Conservation (phyloP, 805 yeast genomes). For the Candida schatavii region DNA sequence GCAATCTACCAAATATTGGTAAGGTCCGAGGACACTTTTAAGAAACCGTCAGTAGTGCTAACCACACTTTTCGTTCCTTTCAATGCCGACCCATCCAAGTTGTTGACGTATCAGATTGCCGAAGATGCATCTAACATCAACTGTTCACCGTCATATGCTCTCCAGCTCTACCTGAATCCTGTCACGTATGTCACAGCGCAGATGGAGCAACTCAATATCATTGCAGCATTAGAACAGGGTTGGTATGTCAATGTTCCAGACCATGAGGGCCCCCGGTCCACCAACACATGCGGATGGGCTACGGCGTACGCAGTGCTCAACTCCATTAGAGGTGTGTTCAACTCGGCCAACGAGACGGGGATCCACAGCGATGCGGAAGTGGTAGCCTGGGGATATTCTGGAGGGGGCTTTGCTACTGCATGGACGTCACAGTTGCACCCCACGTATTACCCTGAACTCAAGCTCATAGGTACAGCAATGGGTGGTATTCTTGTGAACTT, state of each 20-base stretch:
- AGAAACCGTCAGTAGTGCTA: conserved; percentile 16
- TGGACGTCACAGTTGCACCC: conserved; percentile 29
- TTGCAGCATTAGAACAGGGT: conserved; percentile 16
- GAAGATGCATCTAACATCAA: conserved; percentile 17
- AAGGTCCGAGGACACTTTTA: conserved; percentile 18
- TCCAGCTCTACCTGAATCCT: conserved; percentile 11
- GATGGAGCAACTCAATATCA: conserved; percentile 16
- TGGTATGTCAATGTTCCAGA: conserved; percentile 22
- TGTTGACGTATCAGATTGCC: conserved; percentile 21
- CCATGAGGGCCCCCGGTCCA: conserved; percentile 24
- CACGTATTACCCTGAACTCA: conserved; percentile 25
- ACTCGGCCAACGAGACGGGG: conserved; percentile 14
- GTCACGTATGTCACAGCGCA: conserved; percentile 12
- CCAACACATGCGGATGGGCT: conserved; percentile 22
- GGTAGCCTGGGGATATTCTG: conserved; percentile 29
- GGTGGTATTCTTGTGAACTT: conserved; percentile 28
- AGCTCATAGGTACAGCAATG: conserved; percentile 24
- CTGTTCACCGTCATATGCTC: conserved; percentile 21
- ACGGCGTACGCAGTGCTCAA: conserved; percentile 24
- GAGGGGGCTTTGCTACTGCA: conserved; percentile 27
- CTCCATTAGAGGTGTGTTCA: conserved; percentile 21
- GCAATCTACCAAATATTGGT: conserved; percentile 23
- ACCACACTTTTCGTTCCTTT: conserved; percentile 21
- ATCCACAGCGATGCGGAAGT: conserved; percentile 17
- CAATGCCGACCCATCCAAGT: conserved; percentile 20